phyloP scores from a whole-genome alignment of 805 yeast species.

The Saccharomycopsis sp. region DNA sequence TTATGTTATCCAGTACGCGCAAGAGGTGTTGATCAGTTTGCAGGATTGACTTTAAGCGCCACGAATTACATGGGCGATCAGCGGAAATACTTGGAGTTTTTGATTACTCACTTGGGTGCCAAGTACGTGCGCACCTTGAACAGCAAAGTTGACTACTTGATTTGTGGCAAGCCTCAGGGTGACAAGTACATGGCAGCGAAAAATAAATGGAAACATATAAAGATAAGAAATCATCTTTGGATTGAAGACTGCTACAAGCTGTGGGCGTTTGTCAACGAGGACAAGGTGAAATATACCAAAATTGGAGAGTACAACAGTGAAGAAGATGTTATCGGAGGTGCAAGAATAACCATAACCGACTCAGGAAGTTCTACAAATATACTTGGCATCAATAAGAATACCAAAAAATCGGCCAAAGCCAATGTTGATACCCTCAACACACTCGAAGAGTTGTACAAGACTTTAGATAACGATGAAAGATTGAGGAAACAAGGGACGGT shows the following conservation, averaged over 20 bases:
- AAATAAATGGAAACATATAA: constrained; percentile 47
- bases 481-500: no score
- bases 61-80: constrained; percentile 86
- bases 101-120: constrained; percentile 68
- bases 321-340: constrained; percentile 6
- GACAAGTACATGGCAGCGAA: constrained; percentile 66
- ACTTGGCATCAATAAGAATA: no score
- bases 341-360: not conserved
- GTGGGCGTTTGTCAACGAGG: constrained; percentile 45
- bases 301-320: constrained; percentile 32
- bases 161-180: constrained; percentile 62
- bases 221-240: constrained; percentile 77
- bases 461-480: no score
- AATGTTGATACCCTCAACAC: not conserved
- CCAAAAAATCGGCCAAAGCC: not conserved
- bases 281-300: constrained; percentile 42
- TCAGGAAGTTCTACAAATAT: not conserved
- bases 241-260: constrained; percentile 65
- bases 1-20: constrained; percentile 59
- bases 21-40: constrained; percentile 44
- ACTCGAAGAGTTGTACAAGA: no score
- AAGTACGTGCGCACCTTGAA: constrained; percentile 57
- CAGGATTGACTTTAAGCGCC: constrained; percentile 48
- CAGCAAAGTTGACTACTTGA: constrained; percentile 58
- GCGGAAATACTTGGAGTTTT: constrained; percentile 54